Base-by-base conservation (phyloP, 2,329 filamentous ascomycete genomes). In the Aurifilum marmelostoma region DNA sequence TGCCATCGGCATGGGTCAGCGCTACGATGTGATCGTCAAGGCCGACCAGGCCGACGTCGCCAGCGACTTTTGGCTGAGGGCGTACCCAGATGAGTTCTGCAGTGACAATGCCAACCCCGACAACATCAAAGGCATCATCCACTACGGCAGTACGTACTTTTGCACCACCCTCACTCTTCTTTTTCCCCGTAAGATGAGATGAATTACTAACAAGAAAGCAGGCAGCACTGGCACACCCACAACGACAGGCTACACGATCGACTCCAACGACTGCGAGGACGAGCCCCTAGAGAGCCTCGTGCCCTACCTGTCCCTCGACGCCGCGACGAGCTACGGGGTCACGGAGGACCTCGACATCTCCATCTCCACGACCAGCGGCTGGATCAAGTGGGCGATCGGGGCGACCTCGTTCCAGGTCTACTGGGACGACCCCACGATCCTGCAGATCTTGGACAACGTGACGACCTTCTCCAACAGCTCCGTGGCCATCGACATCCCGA, bases 1-100 rank as follows among this genome's bases (percentile, higher is more conserved):
- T 2, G 78, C 79, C 52, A 73, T 86, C 63, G 80, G 77, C 7
- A 83, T 84, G 71, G 82, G 82, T 41, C 75, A 79, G 71, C 76
- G 71, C 32, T 69, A 67, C 61, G 71, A 72, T 47, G 67, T 72
- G 21, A 63, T 72, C 5, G 67, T 72, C 5, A 63, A 39, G 9
- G 71, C 71, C 14, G 65, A 69, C 16, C 56, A 65, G 8, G 18
- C 60, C 11, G 63, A 65, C 3, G 62, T 59, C 34, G 59, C 59
- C 5, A 62, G 67, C 4, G 69, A 70, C 8, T 74, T 71, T 65
- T 75, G 74, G 74, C 67, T 75, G 61, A 73, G 73, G 18, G 71
- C 73, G 27, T 69, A 71, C 24, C 14, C 69, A 71, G 63, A 67
- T 69, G 2, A 39, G 24, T 61, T 74, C 32, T 69, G 69, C 41